phyloP scores from a whole-genome alignment of 2,329 filamentous ascomycete species.

The Diaporthe sp. region DNA sequence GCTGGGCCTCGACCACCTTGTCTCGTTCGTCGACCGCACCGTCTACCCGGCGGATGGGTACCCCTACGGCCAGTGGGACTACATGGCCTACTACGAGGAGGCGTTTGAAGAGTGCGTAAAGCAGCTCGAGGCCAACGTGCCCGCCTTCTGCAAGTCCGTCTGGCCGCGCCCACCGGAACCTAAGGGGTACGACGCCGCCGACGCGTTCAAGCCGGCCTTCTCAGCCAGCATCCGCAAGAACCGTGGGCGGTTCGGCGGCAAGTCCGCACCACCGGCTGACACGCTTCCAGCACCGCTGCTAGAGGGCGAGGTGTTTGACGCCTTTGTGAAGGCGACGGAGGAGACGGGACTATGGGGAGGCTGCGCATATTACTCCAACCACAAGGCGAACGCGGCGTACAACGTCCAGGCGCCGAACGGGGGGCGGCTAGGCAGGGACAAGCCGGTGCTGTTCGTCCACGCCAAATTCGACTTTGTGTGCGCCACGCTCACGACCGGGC shows the following conservation, averaged over 20 bases:
- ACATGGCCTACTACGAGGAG: slow-evolving; percentile 33
- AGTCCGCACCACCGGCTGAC: slow-evolving; percentile 1
- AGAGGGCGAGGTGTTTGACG: slow-evolving; percentile 41
- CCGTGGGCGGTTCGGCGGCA: slow-evolving; percentile 43
- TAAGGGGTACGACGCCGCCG: background rate
- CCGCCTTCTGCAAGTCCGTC: slow-evolving; percentile 2
- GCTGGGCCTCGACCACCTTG: slow-evolving; percentile 18
- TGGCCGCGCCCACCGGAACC: background rate
- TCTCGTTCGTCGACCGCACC: slow-evolving; percentile 27
- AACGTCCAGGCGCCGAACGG: slow-evolving; percentile 47
- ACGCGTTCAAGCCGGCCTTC: slow-evolving; percentile 23
- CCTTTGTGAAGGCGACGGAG: slow-evolving; percentile 50
- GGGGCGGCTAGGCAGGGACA: slow-evolving; percentile 50
- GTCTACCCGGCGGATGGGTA: slow-evolving; percentile 29
- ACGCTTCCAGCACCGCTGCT: background rate
- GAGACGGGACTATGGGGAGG: slow-evolving; percentile 54
- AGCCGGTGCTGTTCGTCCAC: slow-evolving; percentile 53
- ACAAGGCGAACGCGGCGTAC: slow-evolving; percentile 58
- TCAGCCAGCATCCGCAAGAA: slow-evolving; percentile 37
- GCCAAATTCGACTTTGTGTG: slow-evolving; percentile 56
- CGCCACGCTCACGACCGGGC: slow-evolving; percentile 50
- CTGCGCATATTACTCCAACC: slow-evolving; percentile 55
- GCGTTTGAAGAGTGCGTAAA: slow-evolving; percentile 13
- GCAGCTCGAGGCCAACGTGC: background rate
- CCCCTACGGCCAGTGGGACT: slow-evolving; percentile 25